Percentiles rank a stretch among this genome's conserved stretches.
Conservation (phyloP, 1,284 basidiomycete genomes). For the Spongiforma sp. region DNA sequence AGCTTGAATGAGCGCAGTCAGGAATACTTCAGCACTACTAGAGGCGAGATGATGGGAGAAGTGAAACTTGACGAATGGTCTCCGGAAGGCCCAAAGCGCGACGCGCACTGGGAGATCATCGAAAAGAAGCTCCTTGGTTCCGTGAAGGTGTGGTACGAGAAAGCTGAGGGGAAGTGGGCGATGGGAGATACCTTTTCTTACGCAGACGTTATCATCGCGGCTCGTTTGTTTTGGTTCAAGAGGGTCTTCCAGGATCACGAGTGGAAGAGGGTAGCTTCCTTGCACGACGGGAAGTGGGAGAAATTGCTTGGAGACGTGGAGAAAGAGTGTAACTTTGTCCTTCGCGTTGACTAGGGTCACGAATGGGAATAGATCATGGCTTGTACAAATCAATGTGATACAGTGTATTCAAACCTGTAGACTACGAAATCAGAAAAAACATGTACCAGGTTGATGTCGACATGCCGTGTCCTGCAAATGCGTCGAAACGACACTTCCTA, state of each 20-base stretch:
- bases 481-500: conserved; percentile 59
- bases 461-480: conserved; percentile 50
- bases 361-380: not conserved
- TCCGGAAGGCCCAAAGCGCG: conserved; percentile 25
- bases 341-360: not conserved
- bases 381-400: too few species aligned
- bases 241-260: conserved; percentile 26
- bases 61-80: conserved; percentile 28
- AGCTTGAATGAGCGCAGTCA: conserved; percentile 29
- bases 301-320: conserved; percentile 26
- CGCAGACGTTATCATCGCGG: conserved; percentile 32
- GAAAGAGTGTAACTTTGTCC: conserved; percentile 27
- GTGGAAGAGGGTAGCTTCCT: conserved; percentile 27
- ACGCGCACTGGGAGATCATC: conserved; percentile 25
- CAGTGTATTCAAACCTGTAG: not conserved
- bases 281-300: conserved; percentile 31
- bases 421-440: conserved; percentile 1
- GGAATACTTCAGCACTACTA: conserved; percentile 17
- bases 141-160: conserved; percentile 26
- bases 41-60: not conserved
- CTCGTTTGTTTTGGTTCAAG: conserved; percentile 20
- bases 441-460: conserved; percentile 55
- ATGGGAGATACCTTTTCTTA: conserved; percentile 37
- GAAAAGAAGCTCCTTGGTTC: conserved; percentile 15
- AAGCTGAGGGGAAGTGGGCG: conserved; percentile 30